Evolutionary conservation across 208 protist species (phyloP), one percentile per base, ranked within the genome.

Genomic region (Crithidia sp.): DNA sequence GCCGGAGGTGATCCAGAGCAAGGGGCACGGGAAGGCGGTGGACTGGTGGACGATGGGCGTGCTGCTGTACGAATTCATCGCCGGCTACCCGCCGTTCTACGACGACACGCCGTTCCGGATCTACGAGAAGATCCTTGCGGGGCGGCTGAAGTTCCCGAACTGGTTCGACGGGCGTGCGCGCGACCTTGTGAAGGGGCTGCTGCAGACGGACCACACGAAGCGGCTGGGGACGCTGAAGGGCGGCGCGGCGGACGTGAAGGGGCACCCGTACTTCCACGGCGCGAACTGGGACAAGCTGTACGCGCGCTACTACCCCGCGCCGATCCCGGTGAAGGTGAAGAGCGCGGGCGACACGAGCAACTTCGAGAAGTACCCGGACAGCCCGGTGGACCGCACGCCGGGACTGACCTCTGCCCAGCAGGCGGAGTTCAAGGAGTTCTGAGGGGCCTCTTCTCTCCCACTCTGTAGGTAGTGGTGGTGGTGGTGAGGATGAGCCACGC

Each of bases 11-110:
- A 86, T 99, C 19, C 79, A 91, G 75, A 91, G 89, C 57, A 92
- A 95, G 66, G 93, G 91, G 2, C 95, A 99, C 81, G 95, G 95
- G 16, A 98, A 98, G 83, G 92, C 94, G 40, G 96, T 99, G 39
- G 98, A 99, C 85, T 99, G 96, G 97, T 99, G 98, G 98, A 91
- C 89, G 57, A 95, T 98, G 77, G 98, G 98, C 53, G 93, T 98
- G 53, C 71, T 99, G 45, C 75, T 98, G 49, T 99, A 98, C 76
- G 97, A 98, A 89, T 97, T 98, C 84, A 88, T 98, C 58, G 81
- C 94, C 8, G 97, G 95, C 55, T 90, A 95, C 60, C 86, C 96
- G 54, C 96, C 96, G 36, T 98, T 97, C 82, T 98, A 93, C 83
- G 85, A 94, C 64, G 90, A 96, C 74, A 97, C 95, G 40, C 86